Percentiles rank a stretch among this genome's conserved stretches.
These are phyloP conservation scores for Perkinsus marinus DNA, from an alignment of 169 alveolate species.

Conservation along the genomic window DNA sequence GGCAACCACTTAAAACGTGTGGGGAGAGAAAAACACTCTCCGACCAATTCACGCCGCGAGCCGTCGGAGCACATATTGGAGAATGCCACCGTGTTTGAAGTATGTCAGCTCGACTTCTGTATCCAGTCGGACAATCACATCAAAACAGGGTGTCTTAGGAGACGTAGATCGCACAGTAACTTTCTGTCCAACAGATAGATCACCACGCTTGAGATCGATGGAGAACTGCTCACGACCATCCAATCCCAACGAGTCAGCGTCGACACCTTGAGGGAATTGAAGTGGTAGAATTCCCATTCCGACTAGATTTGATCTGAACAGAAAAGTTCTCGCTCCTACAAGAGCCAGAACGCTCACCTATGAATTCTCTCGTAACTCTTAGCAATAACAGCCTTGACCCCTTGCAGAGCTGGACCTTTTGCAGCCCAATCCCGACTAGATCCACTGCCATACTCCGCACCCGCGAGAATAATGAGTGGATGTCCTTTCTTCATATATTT, in stretches of 20 bases:
- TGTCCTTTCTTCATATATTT: constrained; percentile 32
- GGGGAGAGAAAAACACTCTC: neutral
- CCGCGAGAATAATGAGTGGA: constrained; percentile 54
- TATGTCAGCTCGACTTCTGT: constrained; percentile 65
- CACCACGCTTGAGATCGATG: constrained; percentile 9
- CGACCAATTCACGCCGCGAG: constrained; percentile 18
- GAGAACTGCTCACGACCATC: constrained; percentile 53
- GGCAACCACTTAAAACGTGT: neutral
- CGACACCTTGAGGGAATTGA: constrained; percentile 70
- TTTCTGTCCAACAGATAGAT: constrained; percentile 10
- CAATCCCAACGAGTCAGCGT: constrained; percentile 69
- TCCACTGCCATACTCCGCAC: constrained; percentile 90
- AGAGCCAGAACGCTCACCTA: constrained; percentile 32
- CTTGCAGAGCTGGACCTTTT: constrained; percentile 82
- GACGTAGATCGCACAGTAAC: constrained; percentile 7
- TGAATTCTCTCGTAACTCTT: constrained; percentile 88
- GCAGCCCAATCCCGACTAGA: constrained; percentile 97
- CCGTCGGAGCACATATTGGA: constrained; percentile 70
- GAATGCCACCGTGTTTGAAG: constrained; percentile 75
- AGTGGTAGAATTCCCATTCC: constrained; percentile 92
- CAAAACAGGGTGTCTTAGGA: constrained; percentile 22
- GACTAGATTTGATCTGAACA: constrained; percentile 57
- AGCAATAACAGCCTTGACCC: constrained; percentile 85
- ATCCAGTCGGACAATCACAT: constrained; percentile 41
- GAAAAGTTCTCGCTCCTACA: neutral